Conservation (phyloP, 2,329 filamentous ascomycete species). For the Trichoderma sp. region DNA sequence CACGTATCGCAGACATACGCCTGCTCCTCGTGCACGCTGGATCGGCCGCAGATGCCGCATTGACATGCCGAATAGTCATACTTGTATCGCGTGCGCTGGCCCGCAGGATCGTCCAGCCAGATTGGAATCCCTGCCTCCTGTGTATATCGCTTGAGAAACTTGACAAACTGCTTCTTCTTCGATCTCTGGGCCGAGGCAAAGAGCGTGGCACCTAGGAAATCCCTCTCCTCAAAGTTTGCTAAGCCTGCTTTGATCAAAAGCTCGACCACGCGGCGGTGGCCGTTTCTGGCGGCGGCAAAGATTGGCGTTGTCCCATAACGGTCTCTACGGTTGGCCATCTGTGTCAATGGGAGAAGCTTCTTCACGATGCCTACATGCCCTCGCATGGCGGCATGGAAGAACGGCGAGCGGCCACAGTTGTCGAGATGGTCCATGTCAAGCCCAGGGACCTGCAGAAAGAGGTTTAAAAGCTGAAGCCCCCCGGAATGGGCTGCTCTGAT, state of each 20-base stretch:
- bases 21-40: slow-evolving; percentile 1
- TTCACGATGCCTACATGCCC: slow-evolving; percentile 16
- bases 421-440: slow-evolving; percentile 19
- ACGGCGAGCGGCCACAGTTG: slow-evolving; percentile 12
- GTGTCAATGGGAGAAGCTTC: slow-evolving; percentile 6
- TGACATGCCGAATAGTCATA: slow-evolving; percentile 14
- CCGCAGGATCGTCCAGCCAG: slow-evolving; percentile 9
- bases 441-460: not conserved
- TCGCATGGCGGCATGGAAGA: slow-evolving; percentile 26
- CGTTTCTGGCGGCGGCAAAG: slow-evolving; percentile 23
- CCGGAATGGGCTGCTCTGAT: slow-evolving; percentile 22
- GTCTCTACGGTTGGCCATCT: slow-evolving; percentile 5
- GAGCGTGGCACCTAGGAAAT: slow-evolving; percentile 17
- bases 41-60: slow-evolving; percentile 21
- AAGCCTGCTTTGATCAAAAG: not conserved
- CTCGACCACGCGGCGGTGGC: slow-evolving; percentile 14
- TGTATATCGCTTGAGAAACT: not conserved
- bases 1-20: slow-evolving; percentile 22
- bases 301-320: slow-evolving; percentile 24
- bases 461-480: not conserved
- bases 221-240: slow-evolving; percentile 14
- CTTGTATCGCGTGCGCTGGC: not conserved
- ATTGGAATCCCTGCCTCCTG: not conserved
- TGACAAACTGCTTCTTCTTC: not conserved
- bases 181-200: slow-evolving; percentile 11